Evolutionary conservation across 2,329 filamentous ascomycete species (phyloP).

Genomic region (Botryotinia calthae): DNA sequence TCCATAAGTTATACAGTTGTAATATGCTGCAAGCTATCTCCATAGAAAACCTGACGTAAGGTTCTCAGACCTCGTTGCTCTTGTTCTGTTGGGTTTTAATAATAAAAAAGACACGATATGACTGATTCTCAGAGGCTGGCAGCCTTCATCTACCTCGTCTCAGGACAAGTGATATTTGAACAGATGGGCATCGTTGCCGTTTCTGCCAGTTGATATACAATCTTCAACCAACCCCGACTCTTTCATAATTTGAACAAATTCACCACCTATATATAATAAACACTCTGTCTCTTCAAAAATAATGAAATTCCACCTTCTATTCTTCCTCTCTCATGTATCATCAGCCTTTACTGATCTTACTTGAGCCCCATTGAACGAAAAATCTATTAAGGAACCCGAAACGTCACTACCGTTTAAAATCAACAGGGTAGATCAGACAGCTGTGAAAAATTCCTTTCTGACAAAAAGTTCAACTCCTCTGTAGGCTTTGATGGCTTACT

Average conservation of each 20-base stretch:
- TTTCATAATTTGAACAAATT: no score
- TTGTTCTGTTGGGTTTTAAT: background rate
- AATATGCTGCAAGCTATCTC: background rate
- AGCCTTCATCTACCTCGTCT: background rate
- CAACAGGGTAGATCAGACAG: background rate
- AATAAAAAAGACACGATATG: background rate
- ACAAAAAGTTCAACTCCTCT: background rate
- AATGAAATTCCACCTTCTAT: background rate
- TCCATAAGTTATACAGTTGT: background rate
- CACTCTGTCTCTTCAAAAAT: no score
- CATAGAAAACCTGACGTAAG: background rate
- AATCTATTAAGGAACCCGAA: background rate
- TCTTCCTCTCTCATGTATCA: background rate
- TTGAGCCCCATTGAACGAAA: background rate
- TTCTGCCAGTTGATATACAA: background rate
- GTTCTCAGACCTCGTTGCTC: background rate
- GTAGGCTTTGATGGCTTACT: background rate
- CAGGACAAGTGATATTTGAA: background rate
- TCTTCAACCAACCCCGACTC: no score
- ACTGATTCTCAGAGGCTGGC: background rate
- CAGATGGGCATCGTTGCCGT: background rate
- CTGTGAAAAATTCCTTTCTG: background rate
- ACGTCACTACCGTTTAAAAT: background rate
- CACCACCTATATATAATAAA: no score
- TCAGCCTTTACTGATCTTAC: background rate